Evolutionary conservation across 2,329 filamentous ascomycete species (phyloP).

Genomic region (Seiridium cupressi): DNA sequence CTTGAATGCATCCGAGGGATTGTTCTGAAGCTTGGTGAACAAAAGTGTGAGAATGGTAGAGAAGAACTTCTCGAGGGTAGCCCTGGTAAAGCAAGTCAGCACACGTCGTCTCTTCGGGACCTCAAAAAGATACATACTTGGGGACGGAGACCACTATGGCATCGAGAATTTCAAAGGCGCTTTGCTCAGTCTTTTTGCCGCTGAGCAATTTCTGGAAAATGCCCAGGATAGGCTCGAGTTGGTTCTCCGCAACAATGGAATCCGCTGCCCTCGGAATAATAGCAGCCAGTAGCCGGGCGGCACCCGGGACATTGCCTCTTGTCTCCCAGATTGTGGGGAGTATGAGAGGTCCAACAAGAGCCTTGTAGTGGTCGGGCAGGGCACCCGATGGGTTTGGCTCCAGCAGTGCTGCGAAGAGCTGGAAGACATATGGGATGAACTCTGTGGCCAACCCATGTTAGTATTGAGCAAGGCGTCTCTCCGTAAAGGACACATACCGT

Average conservation of each 20-base stretch:
- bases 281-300: conserved; percentile 79
- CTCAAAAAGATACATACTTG: conserved; percentile 48
- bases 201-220: conserved; percentile 91
- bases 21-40: conserved; percentile 71
- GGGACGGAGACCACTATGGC: conserved; percentile 72
- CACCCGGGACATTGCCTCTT: conserved; percentile 87
- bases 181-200: conserved; percentile 78
- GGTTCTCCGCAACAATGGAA: conserved; percentile 73
- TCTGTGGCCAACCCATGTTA: conserved; percentile 50
- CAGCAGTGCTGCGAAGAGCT: conserved; percentile 86
- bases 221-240: conserved; percentile 84
- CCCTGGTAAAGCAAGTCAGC: conserved; percentile 34
- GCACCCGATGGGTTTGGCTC: conserved; percentile 80
- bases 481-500: conserved; percentile 51
- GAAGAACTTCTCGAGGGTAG: conserved; percentile 73
- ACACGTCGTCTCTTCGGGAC: background rate
- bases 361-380: conserved; percentile 78
- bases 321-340: conserved; percentile 86
- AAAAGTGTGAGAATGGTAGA: conserved; percentile 77
- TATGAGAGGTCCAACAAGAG: conserved; percentile 75
- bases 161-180: conserved; percentile 89
- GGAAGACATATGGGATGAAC: conserved; percentile 95
- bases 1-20: conserved; percentile 74
- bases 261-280: conserved; percentile 77
- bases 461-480: conserved; percentile 5